Evolutionary conservation across 805 yeast genomes (phyloP), one percentile per base, ranked within the genome.

Genomic region (Starmerella stellata): DNA sequence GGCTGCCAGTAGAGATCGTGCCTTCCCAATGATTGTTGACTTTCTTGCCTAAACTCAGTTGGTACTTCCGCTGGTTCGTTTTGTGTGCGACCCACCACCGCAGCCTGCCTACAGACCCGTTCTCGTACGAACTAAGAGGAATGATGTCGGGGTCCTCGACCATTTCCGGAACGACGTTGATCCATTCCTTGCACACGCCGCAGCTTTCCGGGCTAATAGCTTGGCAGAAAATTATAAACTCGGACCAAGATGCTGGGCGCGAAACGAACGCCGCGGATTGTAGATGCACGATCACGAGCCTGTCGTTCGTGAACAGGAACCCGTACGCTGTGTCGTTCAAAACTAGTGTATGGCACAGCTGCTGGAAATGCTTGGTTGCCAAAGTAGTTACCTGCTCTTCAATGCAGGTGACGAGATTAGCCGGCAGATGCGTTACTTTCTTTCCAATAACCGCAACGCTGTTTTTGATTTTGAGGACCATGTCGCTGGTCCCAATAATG

Each of bases 311-410:
- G 1, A 48, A 34, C 3, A 52, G 13, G 30, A 39, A 47, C 5
- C 55, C 56, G 29, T 41, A 41, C 5, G 43, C 38, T 5, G 49
- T 31, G 20, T 42, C 39, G 32, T 52, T 52, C 15, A 49, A 21
- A 9, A 44, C 31, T 48, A 52, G 41, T 11, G 42, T 36, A 37
- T 37, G 36, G 33, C 34, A 34, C 11, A 50, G 41, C 16, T 41
- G 36, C 23, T 38, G 44, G 2, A 49, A 13, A 5, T 38, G 38
- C 1, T 14, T 11, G 18, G n/a, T 34, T 7, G 11, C 11, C 25
- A 7, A 35, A 19, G 9, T 4, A 30, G 35, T 23, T 14, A 14
- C 21, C 30, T 39, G 7, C 11, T 23, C 25, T 11, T 37, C 36
- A 2, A 19, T 14, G 19, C 25, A 23, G 25, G 9, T 7, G 9